These are phyloP conservation scores for Calonectria leucothoes DNA, from an alignment of 2,329 filamentous ascomycete species.

Conservation along the genomic window DNA sequence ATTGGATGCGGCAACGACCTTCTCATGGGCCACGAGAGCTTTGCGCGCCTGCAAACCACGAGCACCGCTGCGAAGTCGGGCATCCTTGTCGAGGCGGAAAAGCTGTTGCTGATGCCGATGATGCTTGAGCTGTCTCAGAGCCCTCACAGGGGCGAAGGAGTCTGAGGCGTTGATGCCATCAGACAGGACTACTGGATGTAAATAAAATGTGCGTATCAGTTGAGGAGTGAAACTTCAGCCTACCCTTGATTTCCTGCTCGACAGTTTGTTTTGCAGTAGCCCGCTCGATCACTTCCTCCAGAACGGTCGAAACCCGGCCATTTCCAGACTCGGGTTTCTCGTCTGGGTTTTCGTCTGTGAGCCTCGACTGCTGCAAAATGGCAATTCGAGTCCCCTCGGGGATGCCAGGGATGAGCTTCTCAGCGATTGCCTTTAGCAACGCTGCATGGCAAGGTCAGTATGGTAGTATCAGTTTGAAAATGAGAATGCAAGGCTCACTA, in stretches of 20 bases:
- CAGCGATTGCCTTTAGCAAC: constrained; percentile 78
- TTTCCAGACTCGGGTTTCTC: constrained; percentile 14
- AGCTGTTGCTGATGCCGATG: constrained; percentile 71
- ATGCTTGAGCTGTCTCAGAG: constrained; percentile 71
- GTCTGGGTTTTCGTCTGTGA: constrained; percentile 48
- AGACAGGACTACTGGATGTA: constrained; percentile 61
- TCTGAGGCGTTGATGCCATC: constrained; percentile 69
- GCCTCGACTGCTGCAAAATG: constrained; percentile 75
- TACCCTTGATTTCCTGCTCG: constrained; percentile 71
- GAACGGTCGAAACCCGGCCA: constrained; percentile 55
- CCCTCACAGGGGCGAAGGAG: constrained; percentile 67
- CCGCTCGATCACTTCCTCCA: constrained; percentile 76
- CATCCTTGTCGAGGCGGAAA: constrained; percentile 79
- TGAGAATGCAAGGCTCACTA: constrained; percentile 58
- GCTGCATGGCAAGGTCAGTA: constrained; percentile 56
- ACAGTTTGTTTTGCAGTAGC: constrained; percentile 67
- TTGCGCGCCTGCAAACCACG: constrained; percentile 83
- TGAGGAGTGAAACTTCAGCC: not conserved
- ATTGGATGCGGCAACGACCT: constrained; percentile 69
- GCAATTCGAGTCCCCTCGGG: constrained; percentile 73
- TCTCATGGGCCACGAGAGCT: constrained; percentile 75
- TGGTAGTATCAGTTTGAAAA: not conserved
- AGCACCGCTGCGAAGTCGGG: constrained; percentile 78
- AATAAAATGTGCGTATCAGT: not conserved
- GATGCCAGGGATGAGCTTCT: constrained; percentile 83